Conservation (phyloP, 352 stramenopile species). For the Phytophthora nicotianae region DNA sequence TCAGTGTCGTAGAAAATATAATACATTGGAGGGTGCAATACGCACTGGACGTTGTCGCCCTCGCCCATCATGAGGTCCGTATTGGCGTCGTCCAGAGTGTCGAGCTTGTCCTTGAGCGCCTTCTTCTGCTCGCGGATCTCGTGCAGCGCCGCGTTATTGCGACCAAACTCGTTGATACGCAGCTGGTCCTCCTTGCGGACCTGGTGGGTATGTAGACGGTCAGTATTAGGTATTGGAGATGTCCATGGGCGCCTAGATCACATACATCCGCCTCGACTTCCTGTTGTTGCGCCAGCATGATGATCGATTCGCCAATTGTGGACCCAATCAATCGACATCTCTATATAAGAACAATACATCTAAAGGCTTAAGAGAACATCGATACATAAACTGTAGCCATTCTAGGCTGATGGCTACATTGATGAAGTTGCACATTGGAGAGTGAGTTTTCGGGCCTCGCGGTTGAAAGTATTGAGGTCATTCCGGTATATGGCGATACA, state of each 20-base stretch:
- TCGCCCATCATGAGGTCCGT: constrained; percentile 98
- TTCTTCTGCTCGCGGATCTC: constrained; percentile 93
- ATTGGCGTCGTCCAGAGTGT: constrained; percentile 96
- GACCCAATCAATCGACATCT: constrained; percentile 23
- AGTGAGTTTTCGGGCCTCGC: constrained; percentile 45
- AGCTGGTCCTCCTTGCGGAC: constrained; percentile 97
- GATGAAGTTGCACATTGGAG: constrained; percentile 8
- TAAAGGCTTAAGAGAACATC: too few relatives aligned
- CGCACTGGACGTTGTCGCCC: constrained; percentile 81
- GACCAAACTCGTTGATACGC: constrained; percentile 98
- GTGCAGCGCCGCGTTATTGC: constrained; percentile 94
- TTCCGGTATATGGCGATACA: constrained; percentile 55
- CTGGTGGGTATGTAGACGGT: constrained; percentile 44
- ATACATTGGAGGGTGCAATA: not conserved
- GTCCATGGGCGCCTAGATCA: constrained; percentile 12
- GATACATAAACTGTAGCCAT: constrained; percentile 8
- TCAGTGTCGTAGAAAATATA: not conserved
- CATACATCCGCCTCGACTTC: constrained; percentile 85
- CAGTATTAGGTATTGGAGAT: not conserved
- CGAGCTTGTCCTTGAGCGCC: constrained; percentile 93
- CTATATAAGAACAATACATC: constrained; percentile 43
- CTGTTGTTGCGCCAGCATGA: constrained; percentile 80
- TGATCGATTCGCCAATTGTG: constrained; percentile 8
- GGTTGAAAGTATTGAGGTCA: constrained; percentile 40
- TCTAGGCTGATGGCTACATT: not conserved